Conservation (phyloP, 208 protist species). For the Acanthamoeba triangularis region DNA sequence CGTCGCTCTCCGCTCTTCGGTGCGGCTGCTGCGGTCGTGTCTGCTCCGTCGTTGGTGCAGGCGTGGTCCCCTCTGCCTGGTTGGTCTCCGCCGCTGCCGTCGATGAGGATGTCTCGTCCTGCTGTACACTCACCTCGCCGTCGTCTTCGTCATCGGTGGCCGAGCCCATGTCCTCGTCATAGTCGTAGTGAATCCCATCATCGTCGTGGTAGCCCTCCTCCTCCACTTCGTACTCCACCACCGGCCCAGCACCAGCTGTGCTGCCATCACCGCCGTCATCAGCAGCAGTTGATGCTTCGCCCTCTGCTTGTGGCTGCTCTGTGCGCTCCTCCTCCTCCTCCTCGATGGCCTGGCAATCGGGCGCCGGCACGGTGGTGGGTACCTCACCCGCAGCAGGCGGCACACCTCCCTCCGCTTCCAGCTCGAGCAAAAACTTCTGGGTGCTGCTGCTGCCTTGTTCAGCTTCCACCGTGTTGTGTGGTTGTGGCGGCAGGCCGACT, state of each 20-base stretch:
- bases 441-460: background rate
- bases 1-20: background rate
- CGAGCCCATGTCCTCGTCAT: background rate
- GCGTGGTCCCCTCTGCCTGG: background rate
- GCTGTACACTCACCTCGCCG: background rate
- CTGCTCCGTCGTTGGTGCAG: background rate
- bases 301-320: no score
- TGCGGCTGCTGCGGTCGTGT: background rate
- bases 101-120: background rate
- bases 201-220: background rate
- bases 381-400: background rate
- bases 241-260: no score
- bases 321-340: no score
- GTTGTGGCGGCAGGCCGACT: background rate
- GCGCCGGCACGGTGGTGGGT: background rate
- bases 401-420: background rate
- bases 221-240: no score
- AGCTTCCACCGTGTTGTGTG: background rate
- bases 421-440: background rate
- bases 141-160: background rate
- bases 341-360: background rate
- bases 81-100: background rate
- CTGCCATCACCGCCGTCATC: no score
- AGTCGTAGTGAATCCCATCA: background rate
- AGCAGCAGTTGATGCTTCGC: no score